These are phyloP conservation scores for Trebouxia sp. DNA, from an alignment of 139 green algal genomes.

Conservation along the genomic window DNA sequence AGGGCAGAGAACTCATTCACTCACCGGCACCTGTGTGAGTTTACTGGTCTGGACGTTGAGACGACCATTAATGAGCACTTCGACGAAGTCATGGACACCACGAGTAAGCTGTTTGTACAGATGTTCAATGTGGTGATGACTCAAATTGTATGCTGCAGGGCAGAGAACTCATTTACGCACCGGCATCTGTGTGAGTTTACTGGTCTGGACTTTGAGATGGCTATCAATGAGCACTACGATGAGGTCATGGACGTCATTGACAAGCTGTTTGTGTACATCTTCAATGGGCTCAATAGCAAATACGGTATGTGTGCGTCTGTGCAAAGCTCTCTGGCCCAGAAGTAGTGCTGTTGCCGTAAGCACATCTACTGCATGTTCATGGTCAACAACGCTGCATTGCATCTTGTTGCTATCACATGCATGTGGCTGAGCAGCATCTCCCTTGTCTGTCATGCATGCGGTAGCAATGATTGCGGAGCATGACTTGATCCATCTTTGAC, in stretches of 20 bases:
- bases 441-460: neutral
- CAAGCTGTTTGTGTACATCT: conserved; percentile 91
- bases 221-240: conserved; percentile 95
- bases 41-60: conserved; percentile 98
- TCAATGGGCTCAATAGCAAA: conserved; percentile 75
- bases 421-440: neutral
- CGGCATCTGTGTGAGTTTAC: conserved; percentile 99
- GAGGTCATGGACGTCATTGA: conserved; percentile 97
- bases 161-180: conserved; percentile 96
- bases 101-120: conserved; percentile 90
- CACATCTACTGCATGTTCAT: neutral
- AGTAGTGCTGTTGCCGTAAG: neutral
- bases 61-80: conserved; percentile 98
- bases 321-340: neutral
- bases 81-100: conserved; percentile 93
- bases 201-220: conserved; percentile 99
- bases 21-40: conserved; percentile 99
- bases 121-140: too few species aligned
- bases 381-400: neutral
- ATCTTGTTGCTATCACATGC: neutral
- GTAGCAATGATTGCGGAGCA: neutral
- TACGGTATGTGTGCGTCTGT: neutral
- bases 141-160: conserved; percentile 51
- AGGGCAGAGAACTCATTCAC: conserved; percentile 95
- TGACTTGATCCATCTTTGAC: too few species aligned